Evolutionary conservation across 2,329 filamentous ascomycete species (phyloP).

Genomic region (Colletotrichum sp.): DNA sequence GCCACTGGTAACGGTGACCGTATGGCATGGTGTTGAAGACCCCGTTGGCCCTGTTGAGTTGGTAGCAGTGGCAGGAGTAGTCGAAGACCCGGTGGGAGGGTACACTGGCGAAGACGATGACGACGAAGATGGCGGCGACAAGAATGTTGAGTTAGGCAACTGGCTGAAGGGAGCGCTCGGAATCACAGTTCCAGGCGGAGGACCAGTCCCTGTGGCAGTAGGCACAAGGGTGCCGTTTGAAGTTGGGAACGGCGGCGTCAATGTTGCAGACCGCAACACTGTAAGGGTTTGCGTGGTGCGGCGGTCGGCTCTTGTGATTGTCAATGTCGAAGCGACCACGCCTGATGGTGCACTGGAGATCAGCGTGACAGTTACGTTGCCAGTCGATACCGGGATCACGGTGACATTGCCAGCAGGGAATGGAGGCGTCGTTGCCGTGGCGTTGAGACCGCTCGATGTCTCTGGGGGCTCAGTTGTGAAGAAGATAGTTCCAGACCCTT

Average conservation of each 20-base stretch:
- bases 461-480: neutral
- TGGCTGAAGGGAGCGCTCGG: neutral
- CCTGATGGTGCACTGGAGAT: neutral
- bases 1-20: conserved; percentile 16
- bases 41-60: neutral
- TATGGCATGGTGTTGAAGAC: neutral
- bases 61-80: neutral
- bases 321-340: neutral
- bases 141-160: neutral
- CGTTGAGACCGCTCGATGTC: neutral
- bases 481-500: neutral
- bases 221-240: neutral
- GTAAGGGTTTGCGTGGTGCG: neutral
- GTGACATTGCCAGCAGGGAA: neutral
- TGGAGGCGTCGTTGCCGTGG: neutral
- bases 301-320: neutral
- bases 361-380: neutral
- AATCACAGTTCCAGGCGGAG: neutral
- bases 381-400: neutral
- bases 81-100: neutral
- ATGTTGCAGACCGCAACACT: neutral
- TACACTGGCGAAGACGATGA: neutral
- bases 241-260: neutral
- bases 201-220: neutral
- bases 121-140: neutral